Evolutionary conservation across 1,139 yeast genomes (phyloP), one percentile per base, ranked within the genome.

Genomic region (Saccharomyces hybrid): DNA sequence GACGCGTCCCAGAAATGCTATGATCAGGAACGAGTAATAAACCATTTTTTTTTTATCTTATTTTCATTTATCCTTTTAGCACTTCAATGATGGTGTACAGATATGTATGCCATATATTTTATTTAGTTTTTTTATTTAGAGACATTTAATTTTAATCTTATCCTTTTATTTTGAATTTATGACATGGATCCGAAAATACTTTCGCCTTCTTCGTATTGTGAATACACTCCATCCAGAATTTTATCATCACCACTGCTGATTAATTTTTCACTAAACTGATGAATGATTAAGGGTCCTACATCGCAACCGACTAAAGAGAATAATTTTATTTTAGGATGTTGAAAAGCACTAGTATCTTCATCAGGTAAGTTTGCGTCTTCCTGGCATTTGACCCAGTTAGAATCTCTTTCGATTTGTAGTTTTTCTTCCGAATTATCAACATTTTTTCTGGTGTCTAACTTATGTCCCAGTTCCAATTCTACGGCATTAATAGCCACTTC

Each of bases 241-340:
- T 34, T 34, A 12, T 34, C 42, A 16, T 34, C 8, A 34, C 42
- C 42, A 14, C 38, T 14, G 21, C 42, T 16, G n/a, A 55, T 27
- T 24, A 64, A 44, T n/a, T 57, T 54, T 52, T 68, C 70, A 26
- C 59, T 57, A 49, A 60, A 65, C 42, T 60, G 64, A 51, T 63
- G 62, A 24, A 68, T 63, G 7, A 65, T 58, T 8, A 68, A 42
- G 2, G 71, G 65, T 0, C 67, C 67, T 11, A 63, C 55, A 53
- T 66, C 69, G 52, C 70, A 68, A n/a, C 71, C 71, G 9, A 63
- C 60, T 27, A 68, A 47, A 3, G 72, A 57, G 1, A 60, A 54
- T 62, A 67, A 58, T 53, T 65, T 65, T 8, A 67, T 59, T 29
- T 60, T 60, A 0, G 67, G 64, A 24, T 57, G 51, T 34, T 50